These are phyloP conservation scores for Aspergillus felis DNA, from an alignment of 2,329 filamentous ascomycete species.

Conservation along the genomic window DNA sequence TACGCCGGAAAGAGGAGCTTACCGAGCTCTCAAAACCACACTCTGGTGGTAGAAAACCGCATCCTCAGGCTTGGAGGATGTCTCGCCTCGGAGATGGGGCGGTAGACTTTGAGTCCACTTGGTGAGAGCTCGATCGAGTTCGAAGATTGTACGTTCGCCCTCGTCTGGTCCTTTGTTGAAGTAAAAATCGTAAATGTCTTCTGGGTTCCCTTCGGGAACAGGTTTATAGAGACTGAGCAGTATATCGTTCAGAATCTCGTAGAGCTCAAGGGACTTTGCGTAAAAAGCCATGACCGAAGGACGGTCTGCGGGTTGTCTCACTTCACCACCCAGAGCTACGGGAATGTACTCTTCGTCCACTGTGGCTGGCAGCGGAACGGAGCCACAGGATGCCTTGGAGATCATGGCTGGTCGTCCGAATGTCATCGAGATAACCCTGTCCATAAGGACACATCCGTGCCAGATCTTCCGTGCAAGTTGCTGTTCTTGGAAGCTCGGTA, in stretches of 20 bases:
- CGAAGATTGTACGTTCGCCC: conserved; percentile 28
- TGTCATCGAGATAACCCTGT: conserved; percentile 36
- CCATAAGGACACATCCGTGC: conserved; percentile 37
- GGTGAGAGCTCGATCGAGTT: conserved; percentile 29
- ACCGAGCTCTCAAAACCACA: conserved; percentile 32
- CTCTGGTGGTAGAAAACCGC: conserved; percentile 28
- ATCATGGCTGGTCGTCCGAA: conserved; percentile 37
- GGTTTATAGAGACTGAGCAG: conserved; percentile 28
- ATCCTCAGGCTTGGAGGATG: conserved; percentile 6
- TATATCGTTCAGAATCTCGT: conserved; percentile 34
- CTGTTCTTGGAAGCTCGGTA: conserved; percentile 23
- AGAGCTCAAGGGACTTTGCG: conserved; percentile 29
- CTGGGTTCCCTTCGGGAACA: conserved; percentile 18
- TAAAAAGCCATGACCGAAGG: conserved; percentile 32
- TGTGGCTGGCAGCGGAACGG: conserved; percentile 25
- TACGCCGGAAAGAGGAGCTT: background rate
- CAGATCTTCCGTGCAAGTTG: conserved; percentile 31
- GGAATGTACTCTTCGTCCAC: conserved; percentile 32
- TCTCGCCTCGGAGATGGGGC: conserved; percentile 19
- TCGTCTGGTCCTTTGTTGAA: conserved; percentile 21
- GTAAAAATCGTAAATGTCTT: conserved; percentile 26
- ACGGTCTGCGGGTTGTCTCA: conserved; percentile 16
- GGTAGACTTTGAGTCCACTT: conserved; percentile 29
- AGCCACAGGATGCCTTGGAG: conserved; percentile 22
- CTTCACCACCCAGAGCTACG: conserved; percentile 9